Conservation (phyloP, 73 alveolate genomes). For the Paraurostyla sp. region DNA sequence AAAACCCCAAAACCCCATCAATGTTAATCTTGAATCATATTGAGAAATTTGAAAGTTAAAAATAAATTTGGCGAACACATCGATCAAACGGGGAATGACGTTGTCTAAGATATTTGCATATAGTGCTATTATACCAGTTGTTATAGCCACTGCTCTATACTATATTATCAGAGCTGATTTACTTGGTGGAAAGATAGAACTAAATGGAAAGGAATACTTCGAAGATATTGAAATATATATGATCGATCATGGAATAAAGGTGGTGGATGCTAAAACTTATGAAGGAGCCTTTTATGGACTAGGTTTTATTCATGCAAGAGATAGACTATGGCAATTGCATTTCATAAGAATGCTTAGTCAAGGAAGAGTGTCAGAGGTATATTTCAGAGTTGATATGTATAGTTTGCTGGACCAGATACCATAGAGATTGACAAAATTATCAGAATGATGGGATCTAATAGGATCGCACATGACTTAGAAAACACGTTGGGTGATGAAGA, state of each 20-base stretch:
- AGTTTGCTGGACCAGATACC: conserved; percentile 77
- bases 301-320: conserved; percentile 88
- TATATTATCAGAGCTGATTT: neutral
- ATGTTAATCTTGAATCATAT: too few species aligned
- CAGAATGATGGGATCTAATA: conserved; percentile 80
- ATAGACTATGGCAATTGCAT: conserved; percentile 87
- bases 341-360: conserved; percentile 75
- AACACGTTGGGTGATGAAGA: conserved; percentile 72
- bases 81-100: too few species aligned
- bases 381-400: too few species aligned
- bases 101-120: neutral
- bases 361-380: conserved; percentile 81
- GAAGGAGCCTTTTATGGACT: conserved; percentile 84
- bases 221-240: neutral
- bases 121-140: neutral
- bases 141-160: neutral
- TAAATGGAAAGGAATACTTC: neutral
- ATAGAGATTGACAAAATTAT: conserved; percentile 74
- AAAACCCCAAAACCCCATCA: too few species aligned
- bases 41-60: too few species aligned
- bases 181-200: neutral
- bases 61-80: too few species aligned
- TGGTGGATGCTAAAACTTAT: conserved; percentile 70
- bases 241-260: conserved; percentile 5
- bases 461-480: conserved; percentile 64